Evolutionary conservation across 1,139 yeast genomes (phyloP).

Genomic region (Nadsonia commutata): DNA sequence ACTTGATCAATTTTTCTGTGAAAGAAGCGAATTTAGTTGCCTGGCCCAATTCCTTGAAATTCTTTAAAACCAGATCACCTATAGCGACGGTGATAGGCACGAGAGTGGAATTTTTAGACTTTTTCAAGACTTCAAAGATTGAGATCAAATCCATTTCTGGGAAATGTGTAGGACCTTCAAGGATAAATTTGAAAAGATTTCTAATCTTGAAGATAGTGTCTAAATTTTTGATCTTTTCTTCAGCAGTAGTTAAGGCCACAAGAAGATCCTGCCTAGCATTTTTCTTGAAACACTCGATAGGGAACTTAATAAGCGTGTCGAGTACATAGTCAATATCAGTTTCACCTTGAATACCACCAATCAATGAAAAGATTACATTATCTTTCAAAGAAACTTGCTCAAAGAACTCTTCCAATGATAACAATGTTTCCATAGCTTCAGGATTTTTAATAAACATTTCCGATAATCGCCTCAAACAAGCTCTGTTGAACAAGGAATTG

Average conservation of each 20-base stretch:
- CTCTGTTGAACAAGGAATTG: constrained; percentile 9
- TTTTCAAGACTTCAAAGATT: neutral
- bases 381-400: constrained; percentile 12
- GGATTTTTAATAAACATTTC: constrained; percentile 10
- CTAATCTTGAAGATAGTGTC: constrained; percentile 1
- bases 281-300: constrained; percentile 10
- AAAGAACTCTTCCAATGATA: constrained; percentile 11
- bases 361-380: constrained; percentile 8
- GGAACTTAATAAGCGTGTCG: constrained; percentile 7
- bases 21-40: neutral
- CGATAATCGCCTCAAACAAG: constrained; percentile 9
- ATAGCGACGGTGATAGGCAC: neutral
- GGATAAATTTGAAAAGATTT: neutral
- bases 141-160: neutral
- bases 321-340: constrained; percentile 1
- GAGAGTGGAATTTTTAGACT: neutral
- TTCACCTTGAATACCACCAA: constrained; percentile 3
- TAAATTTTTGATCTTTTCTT: neutral
- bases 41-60: neutral
- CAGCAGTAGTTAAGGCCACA: constrained; percentile 3
- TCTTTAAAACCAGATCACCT: neutral
- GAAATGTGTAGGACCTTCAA: neutral
- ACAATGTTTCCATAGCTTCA: constrained; percentile 8
- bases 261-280: constrained; percentile 5
- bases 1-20: neutral